Percentiles rank a stretch among this genome's conserved stretches.
These are phyloP conservation scores for Crithidia fasciculata DNA, from an alignment of 208 protist species.

Conservation along the genomic window DNA sequence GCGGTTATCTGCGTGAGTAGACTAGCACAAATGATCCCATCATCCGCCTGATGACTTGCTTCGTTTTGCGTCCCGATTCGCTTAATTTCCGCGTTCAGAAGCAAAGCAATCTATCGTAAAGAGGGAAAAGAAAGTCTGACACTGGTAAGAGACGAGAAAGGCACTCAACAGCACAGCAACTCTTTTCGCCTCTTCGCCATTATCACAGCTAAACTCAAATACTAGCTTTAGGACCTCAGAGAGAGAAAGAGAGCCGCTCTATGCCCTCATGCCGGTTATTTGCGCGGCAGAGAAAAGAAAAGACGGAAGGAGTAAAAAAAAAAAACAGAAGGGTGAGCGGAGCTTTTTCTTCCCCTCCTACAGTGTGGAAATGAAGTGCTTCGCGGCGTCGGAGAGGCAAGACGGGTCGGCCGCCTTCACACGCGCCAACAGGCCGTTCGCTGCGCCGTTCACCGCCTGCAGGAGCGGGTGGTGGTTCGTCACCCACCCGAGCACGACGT, in stretches of 20 bases:
- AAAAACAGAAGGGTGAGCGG: not conserved
- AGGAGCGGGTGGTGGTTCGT: slow-evolving; percentile 53
- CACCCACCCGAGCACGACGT: slow-evolving; percentile 73
- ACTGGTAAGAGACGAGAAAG: too few species aligned
- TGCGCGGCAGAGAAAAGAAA: slow-evolving; percentile 7
- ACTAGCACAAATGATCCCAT: too few species aligned
- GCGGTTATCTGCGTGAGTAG: too few species aligned
- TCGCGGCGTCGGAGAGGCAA: slow-evolving; percentile 56
- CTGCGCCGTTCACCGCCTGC: slow-evolving; percentile 25
- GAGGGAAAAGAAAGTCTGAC: too few species aligned
- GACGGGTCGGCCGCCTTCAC: slow-evolving; percentile 46
- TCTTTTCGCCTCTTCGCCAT: too few species aligned
- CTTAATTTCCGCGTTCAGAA: too few species aligned
- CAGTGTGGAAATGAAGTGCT: slow-evolving; percentile 60
- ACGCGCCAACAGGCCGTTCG: slow-evolving; percentile 40
- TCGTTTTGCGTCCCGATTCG: too few species aligned
- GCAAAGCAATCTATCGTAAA: too few species aligned
- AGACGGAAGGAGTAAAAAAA: slow-evolving; percentile 8
- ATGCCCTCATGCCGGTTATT: not conserved
- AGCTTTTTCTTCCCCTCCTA: slow-evolving; percentile 15
- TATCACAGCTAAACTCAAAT: too few species aligned
- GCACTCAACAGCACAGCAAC: too few species aligned
- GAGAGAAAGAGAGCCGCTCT: slow-evolving; percentile 12
- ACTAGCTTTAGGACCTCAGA: not conserved
- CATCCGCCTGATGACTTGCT: too few species aligned